Conservation (phyloP, 164 flowering plant species). For the Berberis thunbergii region DNA sequence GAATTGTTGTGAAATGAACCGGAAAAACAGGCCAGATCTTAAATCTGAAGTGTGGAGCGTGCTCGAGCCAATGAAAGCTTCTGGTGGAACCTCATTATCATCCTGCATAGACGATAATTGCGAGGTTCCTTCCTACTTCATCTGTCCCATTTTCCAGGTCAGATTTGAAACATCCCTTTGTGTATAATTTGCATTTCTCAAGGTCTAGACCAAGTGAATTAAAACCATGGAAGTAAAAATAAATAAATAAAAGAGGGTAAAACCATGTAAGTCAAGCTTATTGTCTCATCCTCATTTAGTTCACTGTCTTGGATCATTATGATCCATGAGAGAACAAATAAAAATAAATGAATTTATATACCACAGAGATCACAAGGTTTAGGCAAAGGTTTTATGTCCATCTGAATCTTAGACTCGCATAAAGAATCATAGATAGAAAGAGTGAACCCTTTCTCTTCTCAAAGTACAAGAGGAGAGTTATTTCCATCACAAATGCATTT, state of each 20-base stretch:
- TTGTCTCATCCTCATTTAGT: neutral
- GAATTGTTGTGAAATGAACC: constrained; percentile 53
- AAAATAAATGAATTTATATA: too few relatives aligned
- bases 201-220: too few relatives aligned
- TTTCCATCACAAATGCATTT: too few relatives aligned
- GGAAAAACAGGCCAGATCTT: constrained; percentile 59
- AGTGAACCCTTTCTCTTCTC: too few relatives aligned
- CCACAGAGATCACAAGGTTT: neutral
- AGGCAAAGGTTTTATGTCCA: too few relatives aligned
- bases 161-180: neutral
- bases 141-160: constrained; percentile 81
- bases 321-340: neutral
- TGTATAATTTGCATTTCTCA: too few relatives aligned
- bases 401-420: too few relatives aligned
- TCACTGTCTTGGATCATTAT: neutral
- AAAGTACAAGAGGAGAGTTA: too few relatives aligned
- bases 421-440: too few relatives aligned
- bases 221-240: too few relatives aligned
- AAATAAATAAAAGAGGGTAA: too few relatives aligned
- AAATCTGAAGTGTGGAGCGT: constrained; percentile 67
- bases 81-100: constrained; percentile 37
- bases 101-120: constrained; percentile 21
- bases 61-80: constrained; percentile 63
- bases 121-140: constrained; percentile 53
- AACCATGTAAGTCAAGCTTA: neutral